Conservation (phyloP, 306 rosid species). For the apple (Malus domestica) region ASM211411v1 NC_041790.1:14304001-14304500, state of each 20-base stretch:
- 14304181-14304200: too few species aligned
- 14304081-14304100: neutral
- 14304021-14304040: neutral
- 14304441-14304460: neutral
- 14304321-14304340: accelerated
- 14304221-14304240: too few species aligned
- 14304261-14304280: too few species aligned
- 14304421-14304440: neutral
- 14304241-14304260: too few species aligned
- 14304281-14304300: too few species aligned
- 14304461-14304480: too few species aligned
- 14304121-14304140: too few species aligned
- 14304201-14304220: too few species aligned
- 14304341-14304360: accelerated
- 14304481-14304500: too few species aligned
- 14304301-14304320: too few species aligned
- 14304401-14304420: neutral
- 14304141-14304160: too few species aligned
- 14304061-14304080: neutral
- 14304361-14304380: accelerated
- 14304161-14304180: neutral
- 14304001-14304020: neutral
- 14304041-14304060: neutral
- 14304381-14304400: neutral
- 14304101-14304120: neutral